phyloP scores from a whole-genome alignment of 352 stramenopile species.

The Phytophthora parvispora region DNA sequence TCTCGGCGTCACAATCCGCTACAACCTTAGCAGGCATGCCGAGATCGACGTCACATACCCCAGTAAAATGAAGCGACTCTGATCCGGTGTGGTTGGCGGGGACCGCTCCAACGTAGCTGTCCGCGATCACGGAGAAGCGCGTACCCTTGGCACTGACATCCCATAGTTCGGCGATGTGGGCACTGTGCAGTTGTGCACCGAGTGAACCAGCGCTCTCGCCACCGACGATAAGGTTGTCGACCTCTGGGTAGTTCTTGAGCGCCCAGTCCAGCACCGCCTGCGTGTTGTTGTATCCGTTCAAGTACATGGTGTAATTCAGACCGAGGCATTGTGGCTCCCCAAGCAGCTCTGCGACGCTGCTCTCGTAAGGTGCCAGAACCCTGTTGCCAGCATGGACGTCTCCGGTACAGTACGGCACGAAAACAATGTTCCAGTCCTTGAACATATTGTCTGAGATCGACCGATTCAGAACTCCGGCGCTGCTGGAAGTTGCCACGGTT shows the following conservation, averaged over 20 bases:
- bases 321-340: constrained; percentile 34
- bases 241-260: constrained; percentile 57
- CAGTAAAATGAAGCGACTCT: constrained; percentile 46
- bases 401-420: constrained; percentile 72
- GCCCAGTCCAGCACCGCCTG: constrained; percentile 60
- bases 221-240: constrained; percentile 53
- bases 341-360: constrained; percentile 34
- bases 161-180: constrained; percentile 54
- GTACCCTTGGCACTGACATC: constrained; percentile 44
- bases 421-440: constrained; percentile 76
- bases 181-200: constrained; percentile 46
- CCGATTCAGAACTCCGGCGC: constrained; percentile 54
- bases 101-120: constrained; percentile 60
- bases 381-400: constrained; percentile 62
- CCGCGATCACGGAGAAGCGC: constrained; percentile 51
- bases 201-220: constrained; percentile 64
- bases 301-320: constrained; percentile 51
- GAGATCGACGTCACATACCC: constrained; percentile 37
- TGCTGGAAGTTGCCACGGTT: constrained; percentile 42
- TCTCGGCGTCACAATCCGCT: constrained; percentile 36
- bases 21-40: constrained; percentile 26
- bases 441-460: constrained; percentile 61
- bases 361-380: constrained; percentile 18
- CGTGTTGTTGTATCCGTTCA: constrained; percentile 69
- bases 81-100: constrained; percentile 39